Evolutionary conservation across 495 filamentous ascomycete species (phyloP).

Genomic region (Lasiosphaeris hirsuta): DNA sequence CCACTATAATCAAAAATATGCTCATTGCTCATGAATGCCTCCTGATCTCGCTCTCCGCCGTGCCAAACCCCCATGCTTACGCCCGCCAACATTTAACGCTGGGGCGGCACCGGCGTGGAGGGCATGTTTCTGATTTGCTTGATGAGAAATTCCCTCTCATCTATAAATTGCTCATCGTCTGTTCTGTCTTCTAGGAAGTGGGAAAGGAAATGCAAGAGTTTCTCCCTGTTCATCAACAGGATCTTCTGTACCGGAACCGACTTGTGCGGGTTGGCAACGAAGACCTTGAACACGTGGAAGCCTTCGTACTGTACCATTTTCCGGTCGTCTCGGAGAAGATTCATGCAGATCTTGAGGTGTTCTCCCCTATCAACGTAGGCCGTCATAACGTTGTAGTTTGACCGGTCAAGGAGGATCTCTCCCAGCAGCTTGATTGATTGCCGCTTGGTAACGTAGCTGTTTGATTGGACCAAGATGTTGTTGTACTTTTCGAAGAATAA

Average conservation of each 20-base stretch:
- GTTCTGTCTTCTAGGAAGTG: slow-evolving; percentile 92
- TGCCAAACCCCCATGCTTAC: not conserved
- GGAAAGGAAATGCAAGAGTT: slow-evolving; percentile 80
- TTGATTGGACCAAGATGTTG: slow-evolving; percentile 77
- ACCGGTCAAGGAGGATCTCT: slow-evolving; percentile 88
- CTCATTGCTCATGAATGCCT: slow-evolving; percentile 1
- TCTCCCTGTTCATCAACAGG: slow-evolving; percentile 90
- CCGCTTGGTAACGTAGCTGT: slow-evolving; percentile 95
- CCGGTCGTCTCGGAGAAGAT: slow-evolving; percentile 85
- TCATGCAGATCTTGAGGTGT: slow-evolving; percentile 97
- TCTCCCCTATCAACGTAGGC: slow-evolving; percentile 91
- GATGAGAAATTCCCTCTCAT: slow-evolving; percentile 94
- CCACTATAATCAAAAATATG: not conserved
- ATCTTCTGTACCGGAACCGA: slow-evolving; percentile 91
- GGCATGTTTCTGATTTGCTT: slow-evolving; percentile 86
- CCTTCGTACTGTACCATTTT: slow-evolving; percentile 99
- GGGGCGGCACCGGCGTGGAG: slow-evolving; percentile 58
- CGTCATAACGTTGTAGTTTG: slow-evolving; percentile 98
- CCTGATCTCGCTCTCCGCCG: not conserved
- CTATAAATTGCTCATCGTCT: slow-evolving; percentile 97
- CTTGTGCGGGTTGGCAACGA: slow-evolving; percentile 97
- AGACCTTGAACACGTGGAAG: slow-evolving; percentile 99
- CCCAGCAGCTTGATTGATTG: slow-evolving; percentile 97
- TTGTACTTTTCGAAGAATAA: slow-evolving; percentile 92
- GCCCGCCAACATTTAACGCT: slow-evolving; percentile 20